Conservation (phyloP, 441 rosid species). For the Populus hybrid region DNA sequence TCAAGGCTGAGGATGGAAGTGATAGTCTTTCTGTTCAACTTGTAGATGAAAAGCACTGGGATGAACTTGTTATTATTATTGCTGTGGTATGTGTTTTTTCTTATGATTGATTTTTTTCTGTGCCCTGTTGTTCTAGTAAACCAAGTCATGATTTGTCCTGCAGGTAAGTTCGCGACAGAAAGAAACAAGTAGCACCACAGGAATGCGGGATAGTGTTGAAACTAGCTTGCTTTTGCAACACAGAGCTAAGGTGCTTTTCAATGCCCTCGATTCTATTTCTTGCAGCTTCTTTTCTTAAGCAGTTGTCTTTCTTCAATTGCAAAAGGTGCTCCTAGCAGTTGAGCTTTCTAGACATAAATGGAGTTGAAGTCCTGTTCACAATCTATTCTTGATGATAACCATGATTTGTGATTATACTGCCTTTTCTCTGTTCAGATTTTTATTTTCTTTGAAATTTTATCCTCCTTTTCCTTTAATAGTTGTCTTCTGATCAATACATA, state of each 20-base stretch:
- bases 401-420: background rate
- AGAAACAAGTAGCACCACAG: constrained; percentile 95
- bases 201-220: constrained; percentile 92
- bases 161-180: constrained; percentile 92
- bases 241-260: constrained; percentile 66
- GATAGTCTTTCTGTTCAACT: constrained; percentile 95
- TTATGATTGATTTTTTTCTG: background rate
- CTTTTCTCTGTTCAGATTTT: background rate
- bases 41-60: constrained; percentile 92
- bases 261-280: constrained; percentile 4
- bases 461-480: background rate
- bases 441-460: background rate
- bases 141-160: constrained; percentile 6
- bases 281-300: background rate
- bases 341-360: background rate
- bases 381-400: background rate
- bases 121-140: background rate
- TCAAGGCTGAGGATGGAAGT: constrained; percentile 75
- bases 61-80: constrained; percentile 85
- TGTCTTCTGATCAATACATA: background rate
- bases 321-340: background rate
- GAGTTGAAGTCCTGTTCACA: background rate
- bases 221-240: constrained; percentile 93
- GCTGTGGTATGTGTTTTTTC: constrained; percentile 65
- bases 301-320: background rate